Evolutionary conservation across 2,329 filamentous ascomycete genomes (phyloP).

Genomic region (Lecanosticta acicola): DNA sequence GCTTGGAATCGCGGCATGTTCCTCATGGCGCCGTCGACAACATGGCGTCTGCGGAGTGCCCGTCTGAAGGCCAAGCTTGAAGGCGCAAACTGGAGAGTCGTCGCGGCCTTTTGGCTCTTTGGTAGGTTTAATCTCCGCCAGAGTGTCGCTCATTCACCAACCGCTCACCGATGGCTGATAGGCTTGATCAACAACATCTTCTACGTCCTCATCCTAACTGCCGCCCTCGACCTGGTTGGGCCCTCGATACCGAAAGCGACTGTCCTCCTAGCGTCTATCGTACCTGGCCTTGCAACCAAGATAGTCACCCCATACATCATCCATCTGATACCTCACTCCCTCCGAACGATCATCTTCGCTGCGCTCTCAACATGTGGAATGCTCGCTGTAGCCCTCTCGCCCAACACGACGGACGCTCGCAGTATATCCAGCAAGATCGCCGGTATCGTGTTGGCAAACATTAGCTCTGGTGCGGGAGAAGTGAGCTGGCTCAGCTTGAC

Average conservation of each 20-base stretch:
- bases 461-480: slow-evolving; percentile 83
- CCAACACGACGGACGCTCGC: slow-evolving; percentile 38
- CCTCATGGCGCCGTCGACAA: slow-evolving; percentile 46
- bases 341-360: slow-evolving; percentile 70
- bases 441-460: slow-evolving; percentile 76
- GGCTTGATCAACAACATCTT: slow-evolving; percentile 94
- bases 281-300: slow-evolving; percentile 68
- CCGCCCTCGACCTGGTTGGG: slow-evolving; percentile 91
- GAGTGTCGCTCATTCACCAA: no score
- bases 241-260: slow-evolving; percentile 79
- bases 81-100: slow-evolving; percentile 64
- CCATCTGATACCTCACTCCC: slow-evolving; percentile 72
- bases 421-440: slow-evolving; percentile 69
- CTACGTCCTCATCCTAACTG: slow-evolving; percentile 93
- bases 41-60: slow-evolving; percentile 67
- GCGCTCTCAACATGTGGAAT: slow-evolving; percentile 74
- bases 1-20: not conserved
- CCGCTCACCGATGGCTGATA: slow-evolving; percentile 38
- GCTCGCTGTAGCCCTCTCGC: slow-evolving; percentile 79
- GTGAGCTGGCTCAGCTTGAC: slow-evolving; percentile 86
- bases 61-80: slow-evolving; percentile 59
- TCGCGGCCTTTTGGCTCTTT: slow-evolving; percentile 87
- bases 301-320: slow-evolving; percentile 91
- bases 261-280: slow-evolving; percentile 86
- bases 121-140: no score